Conservation (phyloP, 2,329 filamentous ascomycete genomes). For the Paecilomyces variotii region DNA sequence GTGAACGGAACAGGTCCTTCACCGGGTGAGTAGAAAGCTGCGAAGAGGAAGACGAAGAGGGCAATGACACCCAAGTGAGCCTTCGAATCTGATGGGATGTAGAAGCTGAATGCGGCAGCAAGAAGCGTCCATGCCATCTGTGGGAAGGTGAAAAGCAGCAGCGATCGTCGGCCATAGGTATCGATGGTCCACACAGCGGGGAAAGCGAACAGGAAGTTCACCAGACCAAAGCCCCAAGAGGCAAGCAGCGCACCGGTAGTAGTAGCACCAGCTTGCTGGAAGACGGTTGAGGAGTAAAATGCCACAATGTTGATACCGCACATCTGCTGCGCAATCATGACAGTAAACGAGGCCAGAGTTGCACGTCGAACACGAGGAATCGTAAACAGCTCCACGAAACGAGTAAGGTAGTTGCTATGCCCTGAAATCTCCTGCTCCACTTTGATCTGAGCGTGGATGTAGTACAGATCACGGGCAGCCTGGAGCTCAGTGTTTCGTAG, state of each 20-base stretch:
- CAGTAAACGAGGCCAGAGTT: constrained; percentile 65
- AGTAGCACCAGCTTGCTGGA: constrained; percentile 47
- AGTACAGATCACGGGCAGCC: constrained; percentile 56
- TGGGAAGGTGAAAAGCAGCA: constrained; percentile 59
- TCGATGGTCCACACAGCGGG: constrained; percentile 60
- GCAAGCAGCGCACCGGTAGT: constrained; percentile 51
- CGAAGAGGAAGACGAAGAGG: constrained; percentile 58
- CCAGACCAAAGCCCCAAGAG: constrained; percentile 57
- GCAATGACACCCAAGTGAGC: constrained; percentile 48
- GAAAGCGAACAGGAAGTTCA: constrained; percentile 60
- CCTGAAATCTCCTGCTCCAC: constrained; percentile 36
- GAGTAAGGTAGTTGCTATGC: constrained; percentile 50
- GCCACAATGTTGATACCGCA: constrained; percentile 67
- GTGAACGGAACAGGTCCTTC: constrained; percentile 50
- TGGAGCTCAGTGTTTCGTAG: constrained; percentile 53
- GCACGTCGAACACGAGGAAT: constrained; percentile 48
- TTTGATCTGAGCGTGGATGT: constrained; percentile 47
- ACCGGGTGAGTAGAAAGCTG: constrained; percentile 55
- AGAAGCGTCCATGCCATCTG: constrained; percentile 62
- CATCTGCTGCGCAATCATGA: constrained; percentile 74
- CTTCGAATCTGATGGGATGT: constrained; percentile 36
- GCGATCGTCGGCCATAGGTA: constrained; percentile 55
- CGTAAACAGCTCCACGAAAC: constrained; percentile 48
- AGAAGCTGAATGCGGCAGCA: constrained; percentile 53
- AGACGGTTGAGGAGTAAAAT: constrained; percentile 61